Percentiles rank a stretch among this genome's conserved stretches.
Conservation (phyloP, 257 asterid genomes). For the Perilla frutescens region DNA sequence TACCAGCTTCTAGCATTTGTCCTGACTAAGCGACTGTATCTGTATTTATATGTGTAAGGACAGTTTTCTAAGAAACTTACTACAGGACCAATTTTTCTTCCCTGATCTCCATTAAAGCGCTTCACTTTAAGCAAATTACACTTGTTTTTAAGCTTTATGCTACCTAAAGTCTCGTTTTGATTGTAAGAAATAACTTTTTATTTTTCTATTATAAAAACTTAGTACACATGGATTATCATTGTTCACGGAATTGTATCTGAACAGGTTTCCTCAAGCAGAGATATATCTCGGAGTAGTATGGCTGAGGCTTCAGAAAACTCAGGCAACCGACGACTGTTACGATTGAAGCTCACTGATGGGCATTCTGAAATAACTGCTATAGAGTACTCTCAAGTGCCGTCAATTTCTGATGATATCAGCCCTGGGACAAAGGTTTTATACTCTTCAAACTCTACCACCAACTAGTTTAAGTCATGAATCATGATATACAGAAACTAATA, state of each 20-base stretch:
- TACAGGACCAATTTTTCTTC: neutral
- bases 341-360: constrained; percentile 86
- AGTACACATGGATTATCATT: constrained; percentile 7
- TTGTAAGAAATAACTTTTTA: neutral
- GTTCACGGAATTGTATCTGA: constrained; percentile 2
- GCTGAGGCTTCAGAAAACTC: constrained; percentile 63
- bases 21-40: neutral
- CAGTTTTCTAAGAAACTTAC: neutral
- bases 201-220: neutral
- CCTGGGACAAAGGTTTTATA: constrained; percentile 85
- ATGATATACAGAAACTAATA: neutral
- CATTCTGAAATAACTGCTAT: constrained; percentile 71
- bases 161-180: neutral
- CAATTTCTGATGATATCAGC: constrained; percentile 67
- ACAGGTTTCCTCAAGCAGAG: constrained; percentile 69
- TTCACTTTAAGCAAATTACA: neutral
- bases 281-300: constrained; percentile 62
- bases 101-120: neutral
- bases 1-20: neutral
- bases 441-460: neutral
- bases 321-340: constrained; percentile 55
- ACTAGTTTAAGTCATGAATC: constrained; percentile 1
- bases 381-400: constrained; percentile 69
- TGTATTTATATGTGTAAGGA: no score
- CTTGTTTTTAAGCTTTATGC: constrained; percentile 20